Evolutionary conservation across 2,329 filamentous ascomycete genomes (phyloP), one percentile per base, ranked within the genome.

Genomic region (Epicoccum nigrum): DNA sequence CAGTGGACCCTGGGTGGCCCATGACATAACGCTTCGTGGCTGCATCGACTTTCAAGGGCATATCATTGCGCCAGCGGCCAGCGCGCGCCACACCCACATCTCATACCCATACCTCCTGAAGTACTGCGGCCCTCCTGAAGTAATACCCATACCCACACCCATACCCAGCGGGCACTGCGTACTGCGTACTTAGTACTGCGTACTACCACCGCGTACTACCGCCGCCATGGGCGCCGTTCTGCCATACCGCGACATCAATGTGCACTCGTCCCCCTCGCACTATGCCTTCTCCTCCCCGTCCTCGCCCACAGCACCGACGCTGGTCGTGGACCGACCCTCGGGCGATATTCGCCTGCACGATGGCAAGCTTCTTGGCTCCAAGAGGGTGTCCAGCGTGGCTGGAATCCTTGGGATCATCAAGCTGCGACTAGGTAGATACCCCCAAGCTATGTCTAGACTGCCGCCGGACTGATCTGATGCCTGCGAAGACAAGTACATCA

Each of bases 211-310:
- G n/a, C n/a, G n/a, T n/a, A n/a, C n/a, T n/a, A 35, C 40, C 20
- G 16, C 48, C 49, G 43, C 51, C 52, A 85, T 83, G 82, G 77
- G 77, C 58, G 72, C 74, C 48, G 73, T 77, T 46, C 78, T 87
- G 48, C 94, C 93, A 17, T 99, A 92, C 77, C 86, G 93, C 71
- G 94, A 99, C 80, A 95, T 97, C 80, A 99, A 97, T 75, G 86
- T 99, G 74, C 92, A 96, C 76, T 89, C 92, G 60, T 92, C 93
- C 44, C 82, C 90, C 65, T 90, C 93, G 66, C 88, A 94, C 71
- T 99, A 99, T 81, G 90, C 92, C 65, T 99, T 99, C 76, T 92
- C 90, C 31, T 99, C 94, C 21, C 94, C 94, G 21, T 97, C 94
- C 0, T 93, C 92, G 3, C 92, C 92, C 55, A 86, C 92, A 75